Percentiles rank a stretch among this genome's conserved stretches.
phyloP scores from a whole-genome alignment of 2,329 filamentous ascomycete species.

The Penicillium verrucosum region DNA sequence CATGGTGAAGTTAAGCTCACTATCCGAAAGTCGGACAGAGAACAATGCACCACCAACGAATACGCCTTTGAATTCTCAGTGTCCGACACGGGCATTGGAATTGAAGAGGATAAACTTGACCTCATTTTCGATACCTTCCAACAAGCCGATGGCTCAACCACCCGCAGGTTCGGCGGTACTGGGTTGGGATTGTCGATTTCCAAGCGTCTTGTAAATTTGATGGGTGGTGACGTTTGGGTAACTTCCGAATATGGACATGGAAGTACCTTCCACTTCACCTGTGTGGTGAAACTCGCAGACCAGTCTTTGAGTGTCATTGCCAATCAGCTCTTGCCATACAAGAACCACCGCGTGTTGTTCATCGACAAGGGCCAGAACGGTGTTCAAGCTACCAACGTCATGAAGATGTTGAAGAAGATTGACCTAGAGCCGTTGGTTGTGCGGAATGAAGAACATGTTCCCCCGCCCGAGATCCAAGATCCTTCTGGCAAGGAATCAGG shows the following conservation, averaged over 20 bases:
- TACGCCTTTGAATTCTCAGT: constrained; percentile 96
- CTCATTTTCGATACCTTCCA: constrained; percentile 99
- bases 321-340: constrained; percentile 78
- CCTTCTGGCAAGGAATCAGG: constrained; percentile 45
- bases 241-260: constrained; percentile 87
- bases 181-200: constrained; percentile 93
- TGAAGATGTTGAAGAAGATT: constrained; percentile 71
- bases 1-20: constrained; percentile 92
- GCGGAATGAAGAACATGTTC: constrained; percentile 67
- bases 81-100: constrained; percentile 93
- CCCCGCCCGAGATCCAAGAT: constrained; percentile 53
- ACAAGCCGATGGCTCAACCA: constrained; percentile 95
- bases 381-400: constrained; percentile 64
- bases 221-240: constrained; percentile 96
- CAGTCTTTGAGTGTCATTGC: constrained; percentile 74
- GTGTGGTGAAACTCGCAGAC: constrained; percentile 78
- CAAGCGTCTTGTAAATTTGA: constrained; percentile 88
- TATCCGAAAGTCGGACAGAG: constrained; percentile 70
- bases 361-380: constrained; percentile 86
- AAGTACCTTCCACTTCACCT: constrained; percentile 95
- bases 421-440: constrained; percentile 81
- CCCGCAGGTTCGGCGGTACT: constrained; percentile 91
- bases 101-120: constrained; percentile 90
- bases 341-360: constrained; percentile 86
- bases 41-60: constrained; percentile 66